phyloP scores from a whole-genome alignment of 2,329 filamentous ascomycete species.

The Monilinia fructigena region DNA sequence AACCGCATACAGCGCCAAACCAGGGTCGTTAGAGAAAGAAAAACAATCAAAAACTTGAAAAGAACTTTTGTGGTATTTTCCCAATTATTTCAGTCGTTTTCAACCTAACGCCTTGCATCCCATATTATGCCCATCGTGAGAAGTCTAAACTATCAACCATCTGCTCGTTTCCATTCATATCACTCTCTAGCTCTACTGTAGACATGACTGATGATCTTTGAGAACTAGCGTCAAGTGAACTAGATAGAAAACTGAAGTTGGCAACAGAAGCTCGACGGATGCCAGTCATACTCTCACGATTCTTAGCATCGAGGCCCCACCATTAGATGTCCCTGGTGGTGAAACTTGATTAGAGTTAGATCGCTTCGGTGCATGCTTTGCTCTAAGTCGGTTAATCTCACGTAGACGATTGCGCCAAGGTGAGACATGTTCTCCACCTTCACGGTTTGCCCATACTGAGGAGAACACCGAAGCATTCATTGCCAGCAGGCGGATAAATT shows the following conservation, averaged over 20 bases:
- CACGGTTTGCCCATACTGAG: slow-evolving; percentile 77
- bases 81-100: slow-evolving; percentile 16
- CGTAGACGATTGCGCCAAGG: slow-evolving; percentile 86
- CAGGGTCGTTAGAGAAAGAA: neutral
- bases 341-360: slow-evolving; percentile 37
- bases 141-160: slow-evolving; percentile 40
- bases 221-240: slow-evolving; percentile 54
- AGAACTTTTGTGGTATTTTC: slow-evolving; percentile 36
- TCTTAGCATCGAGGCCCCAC: slow-evolving; percentile 39
- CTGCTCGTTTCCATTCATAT: slow-evolving; percentile 33
- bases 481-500: slow-evolving; percentile 83
- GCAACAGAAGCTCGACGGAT: slow-evolving; percentile 63
- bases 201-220: slow-evolving; percentile 60
- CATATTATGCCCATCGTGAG: slow-evolving; percentile 40
- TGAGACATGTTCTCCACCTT: slow-evolving; percentile 79
- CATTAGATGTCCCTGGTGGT: slow-evolving; percentile 39
- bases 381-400: slow-evolving; percentile 79
- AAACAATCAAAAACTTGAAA: slow-evolving; percentile 19
- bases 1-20: neutral
- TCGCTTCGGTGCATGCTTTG: slow-evolving; percentile 56
- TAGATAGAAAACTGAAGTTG: slow-evolving; percentile 65
- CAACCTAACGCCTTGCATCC: slow-evolving; percentile 16
- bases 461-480: slow-evolving; percentile 94
- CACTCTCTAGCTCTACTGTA: slow-evolving; percentile 54
- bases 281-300: slow-evolving; percentile 60